These are phyloP conservation scores for Raffaelea arxii DNA, from an alignment of 2,329 filamentous ascomycete genomes.

Conservation along the genomic window DNA sequence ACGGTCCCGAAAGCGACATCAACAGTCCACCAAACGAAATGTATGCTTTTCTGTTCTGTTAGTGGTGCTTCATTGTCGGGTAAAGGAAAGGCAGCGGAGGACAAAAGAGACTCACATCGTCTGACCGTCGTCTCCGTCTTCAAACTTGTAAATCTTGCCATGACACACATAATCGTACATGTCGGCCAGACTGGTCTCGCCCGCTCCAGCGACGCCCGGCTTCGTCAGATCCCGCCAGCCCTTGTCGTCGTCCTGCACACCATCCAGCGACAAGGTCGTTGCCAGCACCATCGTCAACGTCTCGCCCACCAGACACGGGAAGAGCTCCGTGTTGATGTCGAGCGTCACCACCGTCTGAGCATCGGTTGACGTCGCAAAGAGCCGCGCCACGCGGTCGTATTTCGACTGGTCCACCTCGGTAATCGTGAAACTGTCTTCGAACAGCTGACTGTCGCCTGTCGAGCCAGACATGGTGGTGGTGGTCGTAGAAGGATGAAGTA, in stretches of 20 bases:
- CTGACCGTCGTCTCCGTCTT: conserved; percentile 68
- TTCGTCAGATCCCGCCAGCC: conserved; percentile 72
- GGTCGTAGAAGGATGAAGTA: not conserved
- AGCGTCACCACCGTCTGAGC: conserved; percentile 68
- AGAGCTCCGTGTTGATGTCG: conserved; percentile 91
- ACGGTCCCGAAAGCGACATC: conserved; percentile 84
- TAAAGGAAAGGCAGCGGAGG: not conserved
- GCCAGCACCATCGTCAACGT: conserved; percentile 73
- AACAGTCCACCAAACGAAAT: conserved; percentile 88
- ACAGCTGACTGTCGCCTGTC: conserved; percentile 81
- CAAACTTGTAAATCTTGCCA: conserved; percentile 82
- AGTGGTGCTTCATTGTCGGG: not conserved
- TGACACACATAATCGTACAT: conserved; percentile 83
- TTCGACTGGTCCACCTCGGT: conserved; percentile 72
- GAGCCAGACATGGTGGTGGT: conserved; percentile 32
- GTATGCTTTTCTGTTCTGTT: conserved; percentile 56
- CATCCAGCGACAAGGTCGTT: conserved; percentile 78
- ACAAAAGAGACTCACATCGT: conserved; percentile 59
- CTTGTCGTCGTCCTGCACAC: conserved; percentile 63
- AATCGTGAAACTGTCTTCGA: conserved; percentile 84
- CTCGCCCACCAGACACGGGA: conserved; percentile 66
- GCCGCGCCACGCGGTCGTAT: conserved; percentile 89
- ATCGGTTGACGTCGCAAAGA: conserved; percentile 68
- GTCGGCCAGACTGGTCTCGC: conserved; percentile 57
- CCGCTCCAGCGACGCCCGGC: conserved; percentile 22